Base-by-base conservation (phyloP, 805 yeast genomes). In the Cyberlindnera amylophila region DNA sequence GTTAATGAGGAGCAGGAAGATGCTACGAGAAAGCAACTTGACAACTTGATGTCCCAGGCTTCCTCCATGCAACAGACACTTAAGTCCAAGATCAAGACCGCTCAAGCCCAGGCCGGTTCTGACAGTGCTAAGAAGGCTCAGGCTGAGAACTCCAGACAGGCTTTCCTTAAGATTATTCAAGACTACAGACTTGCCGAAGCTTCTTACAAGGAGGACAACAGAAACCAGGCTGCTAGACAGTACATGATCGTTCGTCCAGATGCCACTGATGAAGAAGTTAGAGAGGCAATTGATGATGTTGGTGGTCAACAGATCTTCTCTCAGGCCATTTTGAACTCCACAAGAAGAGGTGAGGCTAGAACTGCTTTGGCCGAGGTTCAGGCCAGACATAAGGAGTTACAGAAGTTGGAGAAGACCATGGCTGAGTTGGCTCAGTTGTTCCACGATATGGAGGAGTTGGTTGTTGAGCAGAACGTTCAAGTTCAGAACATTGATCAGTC, bases 281-380 rank as follows among this genome's bases (percentile, higher is more conserved):
- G 78, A 51, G 86, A 82, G 40, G 96, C 90, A 38, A 81, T 90
- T 45, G 90, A 83, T 54, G 95, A 88, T 57, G 79, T 78, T 42
- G 86, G 84, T 51, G 85, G 88, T 41, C 89, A 84, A 62, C 98
- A 91, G 69, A 86, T 90, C 55, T 93, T 93, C 69, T 88, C 95
- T 46, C 96, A 89, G 67, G 97, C 97, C 30, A 73, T 88, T 51
- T 72, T 83, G 70, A 84, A 84, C 66, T 82, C 89, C 41, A 86
- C 86, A 61, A 82, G 95, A 67, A 79, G 89, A 61, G 96, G 96
- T 55, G 96, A 93, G 68, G 97, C 98, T 33, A 80, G 93, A 64
- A 81, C 96, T 27, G 98, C 95, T 3, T 75, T 93, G 55, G 86
- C 88, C 58, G 98, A 93, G 69, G 98, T 93, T 44, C 96, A 91